A percentile compares a stretch with the other conserved stretches of the same genome.
Conservation (phyloP, 129 eudicot genomes). For the Rutidosis leptorrhynchoides region DNA sequence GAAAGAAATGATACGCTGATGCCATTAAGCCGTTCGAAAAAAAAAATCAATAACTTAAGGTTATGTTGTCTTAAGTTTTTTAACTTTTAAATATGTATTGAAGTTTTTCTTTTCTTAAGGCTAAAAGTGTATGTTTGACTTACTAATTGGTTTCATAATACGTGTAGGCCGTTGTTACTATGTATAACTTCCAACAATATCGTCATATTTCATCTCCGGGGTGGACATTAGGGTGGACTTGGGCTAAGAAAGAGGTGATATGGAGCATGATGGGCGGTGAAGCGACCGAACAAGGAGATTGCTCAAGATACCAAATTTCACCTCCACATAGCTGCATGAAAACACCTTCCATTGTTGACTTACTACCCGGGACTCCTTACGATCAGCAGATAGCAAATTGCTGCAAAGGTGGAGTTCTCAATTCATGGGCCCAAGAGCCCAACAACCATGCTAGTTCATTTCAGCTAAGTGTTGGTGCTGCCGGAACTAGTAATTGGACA, state of each 20-base stretch:
- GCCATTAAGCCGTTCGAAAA: too few relatives aligned
- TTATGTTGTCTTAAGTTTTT: background rate
- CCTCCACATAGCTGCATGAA: conserved; percentile 88
- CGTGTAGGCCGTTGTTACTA: conserved; percentile 78
- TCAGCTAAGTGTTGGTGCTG: conserved; percentile 83
- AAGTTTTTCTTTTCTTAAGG: background rate
- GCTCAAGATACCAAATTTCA: conserved; percentile 66
- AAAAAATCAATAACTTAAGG: too few relatives aligned
- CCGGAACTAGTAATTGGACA: conserved; percentile 82
- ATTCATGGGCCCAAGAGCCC: conserved; percentile 89
- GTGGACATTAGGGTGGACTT: conserved; percentile 93
- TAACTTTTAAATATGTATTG: background rate
- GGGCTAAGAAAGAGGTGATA: conserved; percentile 93
- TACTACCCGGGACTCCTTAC: too few relatives aligned
- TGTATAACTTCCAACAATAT: conserved; percentile 85
- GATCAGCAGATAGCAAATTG: conserved; percentile 89
- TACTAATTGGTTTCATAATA: conserved; percentile 1
- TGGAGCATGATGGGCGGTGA: conserved; percentile 93
- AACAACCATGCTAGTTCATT: conserved; percentile 65
- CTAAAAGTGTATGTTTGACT: background rate
- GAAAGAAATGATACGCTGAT: too few relatives aligned
- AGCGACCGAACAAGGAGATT: conserved; percentile 94
- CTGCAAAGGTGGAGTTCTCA: conserved; percentile 89
- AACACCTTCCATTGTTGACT: conserved; percentile 78
- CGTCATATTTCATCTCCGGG: conserved; percentile 91